These are phyloP conservation scores for Chenopodium berlandieri DNA, from an alignment of 148 eudicot genomes.

Conservation along the genomic window DNA sequence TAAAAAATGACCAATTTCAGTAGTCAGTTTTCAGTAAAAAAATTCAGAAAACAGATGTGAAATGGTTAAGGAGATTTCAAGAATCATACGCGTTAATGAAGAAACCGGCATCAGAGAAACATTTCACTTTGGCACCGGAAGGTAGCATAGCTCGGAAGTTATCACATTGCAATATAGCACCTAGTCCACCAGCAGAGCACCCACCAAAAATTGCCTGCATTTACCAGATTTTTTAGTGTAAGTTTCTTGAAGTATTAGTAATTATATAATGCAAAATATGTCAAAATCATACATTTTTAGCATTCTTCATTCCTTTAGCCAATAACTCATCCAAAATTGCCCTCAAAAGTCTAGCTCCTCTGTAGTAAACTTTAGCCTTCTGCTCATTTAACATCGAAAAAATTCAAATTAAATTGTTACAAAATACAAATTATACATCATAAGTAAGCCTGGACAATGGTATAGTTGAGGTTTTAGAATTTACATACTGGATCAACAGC, in stretches of 20 bases:
- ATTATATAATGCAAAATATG: neutral
- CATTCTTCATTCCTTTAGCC: conserved; percentile 83
- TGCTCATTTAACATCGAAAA: conserved; percentile 29
- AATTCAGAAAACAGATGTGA: neutral
- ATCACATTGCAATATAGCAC: conserved; percentile 85
- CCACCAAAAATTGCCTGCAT: conserved; percentile 70
- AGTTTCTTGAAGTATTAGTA: neutral
- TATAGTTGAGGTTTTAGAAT: neutral
- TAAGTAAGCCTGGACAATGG: neutral
- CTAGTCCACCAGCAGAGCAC: conserved; percentile 94
- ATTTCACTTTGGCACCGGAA: conserved; percentile 65
- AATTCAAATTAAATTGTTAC: neutral
- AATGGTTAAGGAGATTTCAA: neutral
- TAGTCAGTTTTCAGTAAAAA: neutral
- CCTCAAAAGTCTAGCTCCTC: conserved; percentile 75
- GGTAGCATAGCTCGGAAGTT: conserved; percentile 72
- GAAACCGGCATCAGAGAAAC: conserved; percentile 90
- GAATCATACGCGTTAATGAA: conserved; percentile 71
- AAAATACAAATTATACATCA: neutral
- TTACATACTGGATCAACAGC: conserved; percentile 49
- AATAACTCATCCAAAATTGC: conserved; percentile 79
- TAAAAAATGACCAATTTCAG: neutral
- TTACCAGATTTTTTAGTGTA: neutral
- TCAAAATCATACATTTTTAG: conserved; percentile 49
- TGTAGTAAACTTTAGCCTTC: conserved; percentile 66